These are phyloP conservation scores for Arabidopsis suecica DNA, from an alignment of 345 rosid species.

Conservation along the genomic window DNA sequence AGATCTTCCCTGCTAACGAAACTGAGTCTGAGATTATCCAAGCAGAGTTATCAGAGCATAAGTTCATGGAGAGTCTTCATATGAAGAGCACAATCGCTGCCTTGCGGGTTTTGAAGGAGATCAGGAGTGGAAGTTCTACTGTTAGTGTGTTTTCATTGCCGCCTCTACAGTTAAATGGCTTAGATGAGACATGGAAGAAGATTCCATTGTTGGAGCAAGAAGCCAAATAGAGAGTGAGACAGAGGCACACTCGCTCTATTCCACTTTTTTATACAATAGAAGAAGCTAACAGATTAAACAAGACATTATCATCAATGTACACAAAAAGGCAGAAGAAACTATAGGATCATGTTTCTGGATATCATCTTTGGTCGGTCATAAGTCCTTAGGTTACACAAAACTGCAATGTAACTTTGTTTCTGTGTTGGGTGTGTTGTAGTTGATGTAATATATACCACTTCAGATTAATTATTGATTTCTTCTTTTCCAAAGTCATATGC, in stretches of 20 bases:
- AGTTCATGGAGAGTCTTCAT: conserved; percentile 66
- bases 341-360: neutral
- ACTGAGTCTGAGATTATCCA: conserved; percentile 40
- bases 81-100: conserved; percentile 93
- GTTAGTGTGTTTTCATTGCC: conserved; percentile 88
- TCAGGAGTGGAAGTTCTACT: conserved; percentile 85
- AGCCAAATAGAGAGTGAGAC: conserved; percentile 58
- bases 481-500: neutral
- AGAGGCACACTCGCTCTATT: neutral
- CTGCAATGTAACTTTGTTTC: conserved; percentile 29
- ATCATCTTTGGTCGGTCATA: conserved; percentile 3
- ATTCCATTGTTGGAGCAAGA: conserved; percentile 78
- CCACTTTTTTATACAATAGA: conserved; percentile 22
- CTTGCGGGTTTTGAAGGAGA: conserved; percentile 70
- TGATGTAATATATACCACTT: conserved; percentile 22
- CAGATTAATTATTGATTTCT: neutral
- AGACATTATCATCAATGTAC: conserved; percentile 16
- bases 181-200: conserved; percentile 80
- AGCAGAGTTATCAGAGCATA: conserved; percentile 67
- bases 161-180: conserved; percentile 67
- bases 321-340: conserved; percentile 23
- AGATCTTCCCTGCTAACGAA: conserved; percentile 57
- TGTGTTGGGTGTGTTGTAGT: conserved; percentile 17
- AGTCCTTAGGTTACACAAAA: conserved; percentile 11
- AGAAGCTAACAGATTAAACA: conserved; percentile 29